These are phyloP conservation scores for Thalassiosira mediterranea DNA, from an alignment of 352 stramenopile genomes.

Conservation along the genomic window DNA sequence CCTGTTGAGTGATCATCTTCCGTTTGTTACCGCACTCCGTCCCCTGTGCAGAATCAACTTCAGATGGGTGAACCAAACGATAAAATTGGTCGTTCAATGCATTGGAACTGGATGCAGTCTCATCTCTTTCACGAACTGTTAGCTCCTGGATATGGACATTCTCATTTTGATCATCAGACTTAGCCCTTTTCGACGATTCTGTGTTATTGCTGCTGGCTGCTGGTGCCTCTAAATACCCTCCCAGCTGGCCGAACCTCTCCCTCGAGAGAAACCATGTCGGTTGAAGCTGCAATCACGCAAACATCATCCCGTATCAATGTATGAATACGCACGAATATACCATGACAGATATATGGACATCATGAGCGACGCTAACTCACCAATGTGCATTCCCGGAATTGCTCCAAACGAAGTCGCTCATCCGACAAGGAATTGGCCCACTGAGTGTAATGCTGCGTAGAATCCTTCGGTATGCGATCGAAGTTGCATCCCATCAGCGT, in stretches of 20 bases:
- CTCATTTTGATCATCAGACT: neutral
- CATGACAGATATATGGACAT: too few relatives aligned
- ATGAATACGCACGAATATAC: too few relatives aligned
- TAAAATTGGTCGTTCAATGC: slow-evolving; percentile 10
- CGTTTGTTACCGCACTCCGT: neutral
- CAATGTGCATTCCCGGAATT: slow-evolving; percentile 79
- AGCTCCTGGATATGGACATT: neutral
- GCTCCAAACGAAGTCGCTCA: slow-evolving; percentile 71
- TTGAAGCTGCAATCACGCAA: too few relatives aligned
- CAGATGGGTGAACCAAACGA: slow-evolving; percentile 31
- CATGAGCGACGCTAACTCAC: too few relatives aligned
- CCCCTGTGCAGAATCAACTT: neutral
- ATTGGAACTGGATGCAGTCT: neutral
- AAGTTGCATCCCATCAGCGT: slow-evolving; percentile 76
- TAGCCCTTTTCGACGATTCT: slow-evolving; percentile 3
- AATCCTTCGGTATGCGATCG: slow-evolving; percentile 70
- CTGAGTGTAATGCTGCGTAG: slow-evolving; percentile 77
- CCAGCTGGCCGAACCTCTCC: slow-evolving; percentile 59
- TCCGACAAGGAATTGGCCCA: slow-evolving; percentile 80
- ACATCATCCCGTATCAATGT: too few relatives aligned
- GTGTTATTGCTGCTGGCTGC: neutral
- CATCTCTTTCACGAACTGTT: neutral
- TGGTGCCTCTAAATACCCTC: slow-evolving; percentile 73
- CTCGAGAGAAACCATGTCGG: slow-evolving; percentile 76
- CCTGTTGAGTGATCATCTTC: too few relatives aligned